Evolutionary conservation across 164 flowering plant genomes (phyloP).

Genomic region (Tetrastigma voinierianum): DNA sequence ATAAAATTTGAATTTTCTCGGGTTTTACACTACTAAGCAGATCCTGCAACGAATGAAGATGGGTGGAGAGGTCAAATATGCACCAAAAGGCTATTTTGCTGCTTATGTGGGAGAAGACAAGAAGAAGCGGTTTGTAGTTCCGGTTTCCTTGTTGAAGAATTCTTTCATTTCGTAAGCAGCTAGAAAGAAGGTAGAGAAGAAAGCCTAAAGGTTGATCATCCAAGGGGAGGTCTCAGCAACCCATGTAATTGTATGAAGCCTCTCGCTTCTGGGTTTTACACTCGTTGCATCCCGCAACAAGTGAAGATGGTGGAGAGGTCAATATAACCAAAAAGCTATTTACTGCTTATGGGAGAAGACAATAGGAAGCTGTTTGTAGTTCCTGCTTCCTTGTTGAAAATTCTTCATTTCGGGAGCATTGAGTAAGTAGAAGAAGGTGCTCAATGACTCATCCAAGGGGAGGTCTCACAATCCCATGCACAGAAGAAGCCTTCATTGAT

Average conservation of each 20-base stretch:
- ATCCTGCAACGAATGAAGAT: neutral
- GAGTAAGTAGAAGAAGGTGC: too few relatives aligned
- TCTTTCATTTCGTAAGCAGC: slow-evolving; percentile 20
- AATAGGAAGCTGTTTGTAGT: slow-evolving; percentile 20
- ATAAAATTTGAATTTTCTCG: too few relatives aligned
- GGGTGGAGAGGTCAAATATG: neutral
- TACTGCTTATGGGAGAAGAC: slow-evolving; percentile 38
- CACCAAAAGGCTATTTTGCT: slow-evolving; percentile 37
- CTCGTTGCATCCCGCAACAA: too few relatives aligned
- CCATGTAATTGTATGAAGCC: too few relatives aligned
- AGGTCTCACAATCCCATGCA: slow-evolving; percentile 39
- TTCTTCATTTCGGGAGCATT: neutral
- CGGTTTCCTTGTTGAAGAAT: slow-evolving; percentile 27
- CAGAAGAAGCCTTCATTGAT: slow-evolving; percentile 32
- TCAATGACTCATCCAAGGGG: too few relatives aligned
- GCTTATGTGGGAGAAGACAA: slow-evolving; percentile 35
- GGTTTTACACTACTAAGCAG: neutral
- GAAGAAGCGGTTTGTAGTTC: slow-evolving; percentile 22
- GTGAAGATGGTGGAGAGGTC: slow-evolving; percentile 1
- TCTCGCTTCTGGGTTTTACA: too few relatives aligned
- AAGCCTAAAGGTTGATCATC: slow-evolving; percentile 1
- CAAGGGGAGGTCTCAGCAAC: slow-evolving; percentile 8
- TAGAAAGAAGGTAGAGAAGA: slow-evolving; percentile 6
- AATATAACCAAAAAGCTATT: slow-evolving; percentile 30
- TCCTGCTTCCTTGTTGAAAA: slow-evolving; percentile 25